Evolutionary conservation across 1,284 basidiomycete species (phyloP), one percentile per base, ranked within the genome.

Genomic region (Papiliotrema fonsecae): DNA sequence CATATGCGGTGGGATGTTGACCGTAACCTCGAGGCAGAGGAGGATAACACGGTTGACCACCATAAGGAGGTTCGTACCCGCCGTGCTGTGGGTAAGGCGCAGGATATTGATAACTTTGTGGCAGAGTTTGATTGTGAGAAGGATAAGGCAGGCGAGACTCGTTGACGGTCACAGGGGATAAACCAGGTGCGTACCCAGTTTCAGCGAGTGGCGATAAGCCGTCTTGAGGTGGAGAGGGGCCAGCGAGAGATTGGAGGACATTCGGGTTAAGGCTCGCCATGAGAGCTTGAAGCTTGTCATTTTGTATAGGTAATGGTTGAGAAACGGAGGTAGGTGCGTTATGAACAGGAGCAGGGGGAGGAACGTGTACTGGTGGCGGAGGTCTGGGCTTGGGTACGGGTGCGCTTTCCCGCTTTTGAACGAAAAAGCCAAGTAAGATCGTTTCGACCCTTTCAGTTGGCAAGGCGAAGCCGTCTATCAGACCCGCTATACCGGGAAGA

Each of bases 401-500:
- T 14, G 25, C 22, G 22, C 47, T 19, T 11, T 46, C 49, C 19
- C 44, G 45, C 61, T 79, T 82, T 6, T 88, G 76, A 9, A 94
- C 79, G 80, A 89, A 90, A 14, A 94, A 81, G 32, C 86, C 88
- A 28, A 96, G 73, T 39, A 94, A 77, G 48, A 86, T 82, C 61
- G 88, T 81, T 9, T 74, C 65, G 16, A 69, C 77, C 18, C 90
- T 79, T 13, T 73, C 67, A 51, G 78, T 79, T 6, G 88, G 85
- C 0, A 97, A 68, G 42, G 77, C 77, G 47, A 88, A 78, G n/a
- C 86, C 79, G 60, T 93, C 90, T 45, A 94, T 73, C 1, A 94
- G 76, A 57, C 92, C 87, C 54, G 93, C 79, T 60, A 85, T 90
- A 51, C 93, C 89, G 0, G 91, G 92, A 0, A 88, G 72, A 0